Conservation (phyloP, 306 rosid genomes). For the Ochetophila trinervis region DNA sequence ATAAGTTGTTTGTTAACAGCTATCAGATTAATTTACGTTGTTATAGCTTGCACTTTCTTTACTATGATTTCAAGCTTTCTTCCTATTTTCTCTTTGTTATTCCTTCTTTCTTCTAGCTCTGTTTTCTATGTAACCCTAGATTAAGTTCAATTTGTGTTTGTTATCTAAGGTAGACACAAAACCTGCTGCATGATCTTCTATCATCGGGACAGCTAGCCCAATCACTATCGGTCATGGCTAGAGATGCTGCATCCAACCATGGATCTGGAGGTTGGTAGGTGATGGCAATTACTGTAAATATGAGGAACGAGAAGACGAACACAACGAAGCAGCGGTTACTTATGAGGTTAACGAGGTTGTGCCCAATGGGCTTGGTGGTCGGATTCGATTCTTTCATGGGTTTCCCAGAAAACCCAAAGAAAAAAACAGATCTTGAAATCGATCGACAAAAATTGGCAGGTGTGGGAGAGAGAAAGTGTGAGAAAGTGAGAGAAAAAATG, state of each 20-base stretch:
- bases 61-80: no score
- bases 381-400: conserved; percentile 65
- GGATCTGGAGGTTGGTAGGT: conserved; percentile 99
- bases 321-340: conserved; percentile 85
- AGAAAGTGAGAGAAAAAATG: background rate
- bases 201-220: no score
- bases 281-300: conserved; percentile 86
- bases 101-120: no score
- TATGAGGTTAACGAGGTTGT: conserved; percentile 76
- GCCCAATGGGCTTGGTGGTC: conserved; percentile 71
- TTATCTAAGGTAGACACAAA: no score
- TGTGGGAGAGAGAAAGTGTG: background rate
- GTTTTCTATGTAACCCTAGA: no score
- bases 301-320: conserved; percentile 78
- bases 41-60: no score
- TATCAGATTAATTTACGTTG: no score
- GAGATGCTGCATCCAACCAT: conserved; percentile 80
- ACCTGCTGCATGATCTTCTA: no score
- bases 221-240: conserved; percentile 84
- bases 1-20: no score
- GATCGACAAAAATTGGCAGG: background rate
- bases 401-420: conserved; percentile 24
- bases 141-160: no score
- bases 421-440: conserved; percentile 12
- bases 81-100: no score